A percentile compares a stretch with the other conserved stretches of the same genome.
phyloP scores from a whole-genome alignment of 2,329 filamentous ascomycete species.

The Zymoseptoria passerinii region DNA sequence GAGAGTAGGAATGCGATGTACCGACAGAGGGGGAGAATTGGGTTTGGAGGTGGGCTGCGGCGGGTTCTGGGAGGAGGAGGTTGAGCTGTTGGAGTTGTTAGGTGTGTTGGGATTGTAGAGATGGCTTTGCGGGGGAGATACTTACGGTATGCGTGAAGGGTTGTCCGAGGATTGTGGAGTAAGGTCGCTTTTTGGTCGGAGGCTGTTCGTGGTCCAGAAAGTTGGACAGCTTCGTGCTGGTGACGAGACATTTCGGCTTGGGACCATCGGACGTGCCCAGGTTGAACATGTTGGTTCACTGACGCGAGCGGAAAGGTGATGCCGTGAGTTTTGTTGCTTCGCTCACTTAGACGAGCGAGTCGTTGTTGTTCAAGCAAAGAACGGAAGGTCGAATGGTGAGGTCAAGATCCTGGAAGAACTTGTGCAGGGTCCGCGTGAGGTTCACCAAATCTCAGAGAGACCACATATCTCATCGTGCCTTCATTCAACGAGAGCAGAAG shows the following conservation, averaged over 20 bases:
- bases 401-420: too few relatives aligned
- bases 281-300: conserved; percentile 8
- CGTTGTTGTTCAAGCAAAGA: too few relatives aligned
- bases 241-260: conserved; percentile 60
- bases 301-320: too few relatives aligned
- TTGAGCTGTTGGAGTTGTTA: conserved; percentile 45
- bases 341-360: too few relatives aligned
- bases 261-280: conserved; percentile 10
- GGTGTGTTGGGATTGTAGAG: too few relatives aligned
- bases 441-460: too few relatives aligned
- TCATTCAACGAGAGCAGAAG: too few relatives aligned
- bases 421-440: too few relatives aligned
- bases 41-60: conserved; percentile 7
- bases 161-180: conserved; percentile 57
- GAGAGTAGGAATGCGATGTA: conserved; percentile 47
- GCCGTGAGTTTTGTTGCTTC: too few relatives aligned
- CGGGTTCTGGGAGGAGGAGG: conserved; percentile 54
- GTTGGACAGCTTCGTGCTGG: conserved; percentile 55
- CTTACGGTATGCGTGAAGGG: conserved; percentile 58
- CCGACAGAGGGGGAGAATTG: conserved; percentile 15
- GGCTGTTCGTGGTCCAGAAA: conserved; percentile 64
- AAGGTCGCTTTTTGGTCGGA: conserved; percentile 67
- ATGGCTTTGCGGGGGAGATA: too few relatives aligned
- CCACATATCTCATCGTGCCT: too few relatives aligned
- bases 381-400: too few relatives aligned